phyloP scores from a whole-genome alignment of 441 rosid species.

The Raphanus hybrid region DNA sequence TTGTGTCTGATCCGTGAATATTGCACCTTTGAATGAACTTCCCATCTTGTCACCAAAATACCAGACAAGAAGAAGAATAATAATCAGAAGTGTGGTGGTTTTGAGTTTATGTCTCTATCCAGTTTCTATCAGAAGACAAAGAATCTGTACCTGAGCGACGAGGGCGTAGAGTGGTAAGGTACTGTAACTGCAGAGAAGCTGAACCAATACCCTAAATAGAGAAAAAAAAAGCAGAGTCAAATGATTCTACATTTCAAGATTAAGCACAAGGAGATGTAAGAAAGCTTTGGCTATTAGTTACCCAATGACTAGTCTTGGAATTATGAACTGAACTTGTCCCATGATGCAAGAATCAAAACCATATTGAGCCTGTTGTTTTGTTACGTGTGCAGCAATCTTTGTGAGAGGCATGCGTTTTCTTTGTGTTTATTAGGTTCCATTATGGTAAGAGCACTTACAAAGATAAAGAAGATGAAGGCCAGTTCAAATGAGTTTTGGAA shows the following conservation, averaged over 20 bases:
- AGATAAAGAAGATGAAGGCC: conserved; percentile 79
- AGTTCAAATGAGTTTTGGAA: conserved; percentile 90
- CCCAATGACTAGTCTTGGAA: conserved; percentile 88
- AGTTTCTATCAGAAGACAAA: background rate
- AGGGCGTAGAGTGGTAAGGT: conserved; percentile 91
- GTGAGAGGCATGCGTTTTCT: background rate
- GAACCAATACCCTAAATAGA: conserved; percentile 53
- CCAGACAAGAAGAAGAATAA: background rate
- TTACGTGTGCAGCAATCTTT: conserved; percentile 12
- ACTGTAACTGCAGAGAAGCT: conserved; percentile 94
- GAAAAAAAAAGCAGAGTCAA: background rate
- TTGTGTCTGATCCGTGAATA: conserved; percentile 76
- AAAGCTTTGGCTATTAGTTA: conserved; percentile 37
- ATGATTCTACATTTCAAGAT: too few relatives aligned
- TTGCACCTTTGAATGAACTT: conserved; percentile 69
- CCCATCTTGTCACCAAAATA: conserved; percentile 69
- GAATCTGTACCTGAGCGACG: conserved; percentile 69
- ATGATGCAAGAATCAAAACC: conserved; percentile 85
- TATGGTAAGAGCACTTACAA: conserved; percentile 49
- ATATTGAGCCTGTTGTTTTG: conserved; percentile 63
- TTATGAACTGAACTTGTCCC: conserved; percentile 55
- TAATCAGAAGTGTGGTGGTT: background rate
- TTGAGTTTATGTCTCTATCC: background rate
- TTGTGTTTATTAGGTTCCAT: background rate
- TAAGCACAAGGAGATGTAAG: background rate